Percentiles rank a stretch among this genome's conserved stretches.
These are phyloP conservation scores for Sphaerulina musiva DNA, from an alignment of 2,329 filamentous ascomycete genomes.

Conservation along the genomic window DNA sequence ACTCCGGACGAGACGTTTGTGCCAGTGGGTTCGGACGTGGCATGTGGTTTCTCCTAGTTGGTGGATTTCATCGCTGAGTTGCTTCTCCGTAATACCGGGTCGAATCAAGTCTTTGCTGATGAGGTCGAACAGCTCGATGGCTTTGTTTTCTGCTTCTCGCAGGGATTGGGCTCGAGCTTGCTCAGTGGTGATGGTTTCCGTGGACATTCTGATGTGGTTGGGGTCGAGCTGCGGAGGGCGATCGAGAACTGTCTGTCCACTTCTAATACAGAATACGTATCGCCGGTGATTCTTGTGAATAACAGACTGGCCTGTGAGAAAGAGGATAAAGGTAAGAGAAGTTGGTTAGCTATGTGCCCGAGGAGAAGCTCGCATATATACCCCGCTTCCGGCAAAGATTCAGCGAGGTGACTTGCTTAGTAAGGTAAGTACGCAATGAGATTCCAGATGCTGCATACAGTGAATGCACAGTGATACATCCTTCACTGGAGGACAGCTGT, in stretches of 20 bases:
- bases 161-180: conserved; percentile 27
- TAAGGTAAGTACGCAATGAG: too few species aligned
- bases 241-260: not conserved
- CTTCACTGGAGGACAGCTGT: too few species aligned
- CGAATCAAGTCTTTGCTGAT: conserved; percentile 44
- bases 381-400: not conserved
- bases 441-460: too few species aligned
- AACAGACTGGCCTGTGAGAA: not conserved
- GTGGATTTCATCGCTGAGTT: conserved; percentile 45
- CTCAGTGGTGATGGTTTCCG: conserved; percentile 2
- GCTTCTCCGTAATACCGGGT: conserved; percentile 45
- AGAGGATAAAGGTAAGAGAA: not conserved
- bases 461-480: too few species aligned
- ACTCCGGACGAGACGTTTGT: conserved; percentile 47
- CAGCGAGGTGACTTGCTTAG: too few species aligned
- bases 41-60: conserved; percentile 40
- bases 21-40: conserved; percentile 47
- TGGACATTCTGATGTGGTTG: not conserved
- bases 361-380: not conserved
- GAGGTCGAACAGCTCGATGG: conserved; percentile 42
- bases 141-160: conserved; percentile 44
- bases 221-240: not conserved
- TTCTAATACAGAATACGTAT: not conserved
- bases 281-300: not conserved
- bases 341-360: not conserved